Percentiles rank a stretch among this genome's conserved stretches.
Evolutionary conservation across 2,329 filamentous ascomycete genomes (phyloP).

Genomic region (Diaporthe citri): DNA sequence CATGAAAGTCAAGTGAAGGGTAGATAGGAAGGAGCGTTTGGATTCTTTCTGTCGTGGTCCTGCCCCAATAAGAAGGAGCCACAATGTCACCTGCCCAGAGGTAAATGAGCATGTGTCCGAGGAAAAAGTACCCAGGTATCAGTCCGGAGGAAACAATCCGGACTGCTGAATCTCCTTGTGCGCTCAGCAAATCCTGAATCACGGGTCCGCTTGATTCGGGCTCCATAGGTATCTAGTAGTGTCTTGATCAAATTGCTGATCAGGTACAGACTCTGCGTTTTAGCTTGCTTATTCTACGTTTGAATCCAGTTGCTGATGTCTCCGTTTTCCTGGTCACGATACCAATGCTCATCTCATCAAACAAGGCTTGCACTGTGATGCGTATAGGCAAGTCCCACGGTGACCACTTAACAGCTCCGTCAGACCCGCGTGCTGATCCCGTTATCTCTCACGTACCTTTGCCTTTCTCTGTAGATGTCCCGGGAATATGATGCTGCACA

Average conservation of each 20-base stretch:
- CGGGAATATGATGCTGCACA: constrained; percentile 2
- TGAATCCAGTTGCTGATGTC: not conserved
- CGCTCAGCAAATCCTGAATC: not conserved
- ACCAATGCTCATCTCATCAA: constrained; percentile 14
- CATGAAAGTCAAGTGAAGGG: not conserved
- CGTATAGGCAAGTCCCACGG: not conserved
- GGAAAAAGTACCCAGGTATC: not conserved
- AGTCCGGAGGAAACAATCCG: constrained; percentile 9
- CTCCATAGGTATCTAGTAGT: not conserved
- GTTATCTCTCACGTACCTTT: not conserved
- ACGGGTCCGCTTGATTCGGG: constrained; percentile 1
- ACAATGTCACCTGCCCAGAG: constrained; percentile 6
- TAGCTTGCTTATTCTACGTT: constrained; percentile 14
- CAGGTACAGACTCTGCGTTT: constrained; percentile 6
- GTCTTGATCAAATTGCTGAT: constrained; percentile 6
- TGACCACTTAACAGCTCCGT: constrained; percentile 1
- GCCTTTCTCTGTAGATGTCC: not conserved
- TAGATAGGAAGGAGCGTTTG: not conserved
- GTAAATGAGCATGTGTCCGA: not conserved
- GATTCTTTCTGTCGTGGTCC: not conserved
- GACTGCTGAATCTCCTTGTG: constrained; percentile 4
- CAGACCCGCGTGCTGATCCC: not conserved
- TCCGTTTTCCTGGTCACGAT: not conserved
- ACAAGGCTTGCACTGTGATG: constrained; percentile 5
- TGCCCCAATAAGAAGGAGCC: constrained; percentile 8